Evolutionary conservation across 257 asterid genomes (phyloP).

Genomic region (Lycium barbarum): DNA sequence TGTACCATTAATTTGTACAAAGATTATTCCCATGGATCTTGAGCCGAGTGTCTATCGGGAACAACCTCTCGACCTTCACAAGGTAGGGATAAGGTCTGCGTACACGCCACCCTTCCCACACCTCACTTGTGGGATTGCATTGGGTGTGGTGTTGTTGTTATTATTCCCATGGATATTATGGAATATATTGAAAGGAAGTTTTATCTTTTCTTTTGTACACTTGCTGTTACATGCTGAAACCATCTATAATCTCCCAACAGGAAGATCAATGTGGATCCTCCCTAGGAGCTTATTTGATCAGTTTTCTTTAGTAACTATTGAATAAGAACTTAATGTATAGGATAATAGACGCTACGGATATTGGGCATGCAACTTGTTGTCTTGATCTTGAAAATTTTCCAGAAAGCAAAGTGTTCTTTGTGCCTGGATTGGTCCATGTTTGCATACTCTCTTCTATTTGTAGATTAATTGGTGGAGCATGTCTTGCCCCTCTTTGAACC

Average conservation of each 20-base stretch:
- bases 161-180: neutral
- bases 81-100: too few species aligned
- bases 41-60: too few species aligned
- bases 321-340: neutral
- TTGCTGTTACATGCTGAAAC: slow-evolving; percentile 17
- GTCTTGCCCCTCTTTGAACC: slow-evolving; percentile 24
- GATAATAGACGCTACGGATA: neutral
- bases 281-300: neutral
- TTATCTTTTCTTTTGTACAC: neutral
- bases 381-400: neutral
- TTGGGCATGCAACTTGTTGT: slow-evolving; percentile 10
- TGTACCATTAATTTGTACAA: slow-evolving; percentile 14
- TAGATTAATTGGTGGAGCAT: slow-evolving; percentile 15
- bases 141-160: too few species aligned
- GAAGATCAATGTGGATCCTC: slow-evolving; percentile 18
- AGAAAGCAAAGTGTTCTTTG: slow-evolving; percentile 17
- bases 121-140: too few species aligned
- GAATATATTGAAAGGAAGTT: neutral
- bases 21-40: neutral
- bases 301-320: neutral
- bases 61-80: too few species aligned
- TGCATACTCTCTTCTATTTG: neutral
- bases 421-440: slow-evolving; percentile 9
- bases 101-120: too few species aligned
- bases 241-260: neutral